A percentile compares a stretch with the other conserved stretches of the same genome.
These are phyloP conservation scores for Clitocybe nebularis DNA, from an alignment of 1,284 basidiomycete species.

Conservation along the genomic window DNA sequence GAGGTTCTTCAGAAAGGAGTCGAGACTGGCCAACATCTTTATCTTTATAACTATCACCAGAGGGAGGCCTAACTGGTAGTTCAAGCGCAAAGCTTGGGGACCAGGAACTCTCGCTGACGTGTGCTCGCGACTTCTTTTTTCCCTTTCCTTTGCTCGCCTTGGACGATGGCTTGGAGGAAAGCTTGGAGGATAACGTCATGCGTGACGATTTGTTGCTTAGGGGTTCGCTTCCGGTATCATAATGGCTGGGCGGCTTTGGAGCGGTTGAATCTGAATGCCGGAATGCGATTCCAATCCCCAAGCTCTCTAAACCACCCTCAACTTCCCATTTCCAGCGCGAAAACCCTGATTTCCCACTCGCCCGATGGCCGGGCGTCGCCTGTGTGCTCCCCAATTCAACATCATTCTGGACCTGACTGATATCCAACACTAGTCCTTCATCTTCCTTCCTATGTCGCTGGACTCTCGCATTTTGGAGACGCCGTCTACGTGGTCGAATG, in stretches of 20 bases:
- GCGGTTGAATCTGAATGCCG: conserved; percentile 33
- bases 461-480: conserved; percentile 14
- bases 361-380: conserved; percentile 11
- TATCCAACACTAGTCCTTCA: conserved; percentile 28
- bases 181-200: conserved; percentile 16
- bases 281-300: conserved; percentile 35
- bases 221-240: conserved; percentile 22
- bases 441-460: conserved; percentile 18
- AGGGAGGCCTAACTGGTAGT: conserved; percentile 23
- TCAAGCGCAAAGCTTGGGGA: conserved; percentile 33
- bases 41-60: conserved; percentile 14
- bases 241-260: conserved; percentile 23
- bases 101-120: conserved; percentile 25
- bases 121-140: conserved; percentile 26
- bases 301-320: conserved; percentile 27
- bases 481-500: conserved; percentile 39
- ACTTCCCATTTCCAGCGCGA: conserved; percentile 38
- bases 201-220: conserved; percentile 19
- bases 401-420: conserved; percentile 18
- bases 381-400: conserved; percentile 13
- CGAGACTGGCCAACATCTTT: conserved; percentile 12
- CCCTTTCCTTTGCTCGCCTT: conserved; percentile 28
- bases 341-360: conserved; percentile 33
- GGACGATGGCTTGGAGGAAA: conserved; percentile 19
- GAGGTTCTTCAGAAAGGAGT: conserved; percentile 6